Percentiles rank a stretch among this genome's conserved stretches.
These are phyloP conservation scores for Ophiostoma triangulosporum DNA, from an alignment of 2,329 filamentous ascomycete genomes.

Conservation along the genomic window DNA sequence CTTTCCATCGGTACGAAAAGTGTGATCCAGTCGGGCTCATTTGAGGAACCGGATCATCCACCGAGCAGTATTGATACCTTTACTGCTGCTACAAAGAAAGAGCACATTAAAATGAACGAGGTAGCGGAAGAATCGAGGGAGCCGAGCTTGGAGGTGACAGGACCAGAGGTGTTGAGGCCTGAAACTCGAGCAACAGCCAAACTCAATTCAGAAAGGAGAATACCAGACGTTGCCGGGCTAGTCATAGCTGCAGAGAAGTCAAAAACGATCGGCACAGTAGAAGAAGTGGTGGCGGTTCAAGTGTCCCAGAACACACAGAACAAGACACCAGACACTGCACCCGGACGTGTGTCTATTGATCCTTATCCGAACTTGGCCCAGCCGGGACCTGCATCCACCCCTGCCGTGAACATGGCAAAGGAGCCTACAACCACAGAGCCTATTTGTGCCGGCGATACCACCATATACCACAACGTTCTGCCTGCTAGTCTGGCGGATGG, in stretches of 20 bases:
- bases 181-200: neutral
- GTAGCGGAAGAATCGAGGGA: neutral
- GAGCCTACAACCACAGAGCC: slow-evolving; percentile 26
- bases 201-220: neutral
- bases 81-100: no score
- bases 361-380: no score
- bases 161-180: neutral
- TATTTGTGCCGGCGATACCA: slow-evolving; percentile 72
- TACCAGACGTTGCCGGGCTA: neutral
- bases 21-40: neutral
- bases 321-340: neutral
- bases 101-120: neutral
- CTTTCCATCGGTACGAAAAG: neutral
- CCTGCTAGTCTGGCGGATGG: slow-evolving; percentile 38
- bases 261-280: neutral
- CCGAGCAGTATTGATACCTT: no score
- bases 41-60: neutral
- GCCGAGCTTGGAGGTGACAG: neutral
- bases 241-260: neutral
- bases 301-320: neutral
- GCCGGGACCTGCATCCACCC: neutral
- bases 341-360: neutral
- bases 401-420: slow-evolving; percentile 1
- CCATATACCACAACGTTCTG: slow-evolving; percentile 57
- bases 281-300: neutral